phyloP scores from a whole-genome alignment of 164 flowering plant species.

The Aristolochia contorta region DNA sequence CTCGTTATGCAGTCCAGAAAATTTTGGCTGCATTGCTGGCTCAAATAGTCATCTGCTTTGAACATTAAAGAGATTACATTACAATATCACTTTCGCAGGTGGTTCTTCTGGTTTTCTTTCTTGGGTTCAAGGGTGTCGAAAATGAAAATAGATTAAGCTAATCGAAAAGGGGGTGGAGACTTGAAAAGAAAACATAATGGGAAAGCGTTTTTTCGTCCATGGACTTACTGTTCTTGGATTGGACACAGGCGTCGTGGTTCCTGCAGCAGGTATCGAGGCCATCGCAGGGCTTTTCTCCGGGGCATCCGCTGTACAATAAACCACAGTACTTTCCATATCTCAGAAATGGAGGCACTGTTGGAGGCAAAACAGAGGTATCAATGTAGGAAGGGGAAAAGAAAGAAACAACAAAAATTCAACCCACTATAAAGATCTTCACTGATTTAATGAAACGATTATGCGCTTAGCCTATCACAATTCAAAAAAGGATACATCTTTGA shows the following conservation, averaged over 20 bases:
- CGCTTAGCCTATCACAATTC: neutral
- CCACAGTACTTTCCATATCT: conserved; percentile 99
- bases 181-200: neutral
- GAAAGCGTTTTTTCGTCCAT: neutral
- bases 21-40: conserved; percentile 60
- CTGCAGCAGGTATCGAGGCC: conserved; percentile 86
- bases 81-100: neutral
- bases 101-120: too few species aligned
- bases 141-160: neutral
- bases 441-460: neutral
- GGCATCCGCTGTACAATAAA: conserved; percentile 81
- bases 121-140: too few species aligned
- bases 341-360: conserved; percentile 74
- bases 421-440: neutral
- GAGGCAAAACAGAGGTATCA: neutral
- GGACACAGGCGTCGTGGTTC: conserved; percentile 80
- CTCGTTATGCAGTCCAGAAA: conserved; percentile 46
- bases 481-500: neutral
- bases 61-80: neutral
- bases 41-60: conserved; percentile 60
- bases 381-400: neutral
- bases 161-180: too few species aligned
- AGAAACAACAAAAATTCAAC: neutral
- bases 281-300: conserved; percentile 90
- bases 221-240: conserved; percentile 49